These are phyloP conservation scores for Suhomyces terraborum DNA, from an alignment of 1,139 yeast species.

Conservation along the genomic window DNA sequence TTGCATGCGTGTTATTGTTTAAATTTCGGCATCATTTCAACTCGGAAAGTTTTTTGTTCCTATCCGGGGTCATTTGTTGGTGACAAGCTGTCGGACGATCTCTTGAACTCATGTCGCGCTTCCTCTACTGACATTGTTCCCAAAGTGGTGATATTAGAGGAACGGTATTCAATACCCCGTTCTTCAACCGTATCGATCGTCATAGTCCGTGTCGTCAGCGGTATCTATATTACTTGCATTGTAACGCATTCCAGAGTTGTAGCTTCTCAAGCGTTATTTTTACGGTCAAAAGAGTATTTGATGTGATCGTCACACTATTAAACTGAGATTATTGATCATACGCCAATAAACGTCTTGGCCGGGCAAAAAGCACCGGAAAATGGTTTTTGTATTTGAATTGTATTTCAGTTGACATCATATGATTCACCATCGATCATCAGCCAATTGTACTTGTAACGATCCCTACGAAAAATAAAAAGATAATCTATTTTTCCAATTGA, in stretches of 20 bases:
- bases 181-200: background rate
- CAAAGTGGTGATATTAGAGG: background rate
- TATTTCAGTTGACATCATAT: too few relatives aligned
- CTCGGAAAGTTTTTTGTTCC: constrained; percentile 1
- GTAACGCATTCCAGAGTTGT: background rate
- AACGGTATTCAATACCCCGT: background rate
- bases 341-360: too few relatives aligned
- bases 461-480: background rate
- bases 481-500: background rate
- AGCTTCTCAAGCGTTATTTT: background rate
- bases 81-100: background rate
- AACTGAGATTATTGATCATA: too few relatives aligned
- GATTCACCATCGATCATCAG: too few relatives aligned
- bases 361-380: too few relatives aligned
- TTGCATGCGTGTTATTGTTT: background rate
- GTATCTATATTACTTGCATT: background rate
- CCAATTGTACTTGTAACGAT: background rate
- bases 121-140: background rate
- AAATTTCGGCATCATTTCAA: background rate
- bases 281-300: too few relatives aligned
- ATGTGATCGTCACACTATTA: too few relatives aligned
- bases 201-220: background rate
- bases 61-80: background rate
- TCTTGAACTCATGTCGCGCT: background rate
- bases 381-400: too few relatives aligned